Conservation (phyloP, 2,329 filamentous ascomycete species). For the Botrytis fabae region DNA sequence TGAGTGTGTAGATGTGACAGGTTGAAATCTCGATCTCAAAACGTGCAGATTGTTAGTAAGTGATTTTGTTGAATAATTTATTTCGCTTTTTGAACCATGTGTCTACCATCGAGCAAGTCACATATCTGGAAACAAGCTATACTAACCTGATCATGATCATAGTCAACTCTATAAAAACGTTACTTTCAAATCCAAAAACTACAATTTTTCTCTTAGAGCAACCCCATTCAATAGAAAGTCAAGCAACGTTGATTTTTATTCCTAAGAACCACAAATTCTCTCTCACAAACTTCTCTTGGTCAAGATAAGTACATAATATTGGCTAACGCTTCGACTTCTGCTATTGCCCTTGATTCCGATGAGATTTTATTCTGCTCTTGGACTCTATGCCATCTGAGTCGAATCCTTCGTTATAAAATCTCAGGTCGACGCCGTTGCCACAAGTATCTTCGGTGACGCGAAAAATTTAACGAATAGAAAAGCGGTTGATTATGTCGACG, state of each 20-base stretch:
- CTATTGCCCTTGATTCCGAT: not conserved
- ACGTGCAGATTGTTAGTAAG: too few species aligned
- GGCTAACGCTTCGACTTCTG: not conserved
- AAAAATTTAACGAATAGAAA: too few species aligned
- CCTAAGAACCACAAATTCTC: too few species aligned
- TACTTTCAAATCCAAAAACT: too few species aligned
- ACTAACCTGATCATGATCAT: not conserved
- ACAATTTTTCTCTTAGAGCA: not conserved
- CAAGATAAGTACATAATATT: not conserved
- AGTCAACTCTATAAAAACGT: not conserved
- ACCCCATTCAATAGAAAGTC: not conserved
- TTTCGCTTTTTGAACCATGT: too few species aligned
- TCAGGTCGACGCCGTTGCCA: not conserved
- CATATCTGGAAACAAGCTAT: not conserved
- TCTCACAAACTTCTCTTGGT: not conserved
- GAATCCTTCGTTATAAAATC: too few species aligned
- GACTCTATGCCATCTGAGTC: not conserved
- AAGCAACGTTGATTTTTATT: not conserved
- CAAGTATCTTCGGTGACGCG: not conserved
- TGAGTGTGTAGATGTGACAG: too few species aligned
- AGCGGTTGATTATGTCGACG: too few species aligned
- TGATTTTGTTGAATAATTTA: too few species aligned
- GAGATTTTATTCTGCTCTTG: not conserved
- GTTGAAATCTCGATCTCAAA: too few species aligned
- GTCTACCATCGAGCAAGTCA: not conserved